Base-by-base conservation (phyloP, 1,139 yeast genomes). In the Debaryomyces sp. region DNA sequence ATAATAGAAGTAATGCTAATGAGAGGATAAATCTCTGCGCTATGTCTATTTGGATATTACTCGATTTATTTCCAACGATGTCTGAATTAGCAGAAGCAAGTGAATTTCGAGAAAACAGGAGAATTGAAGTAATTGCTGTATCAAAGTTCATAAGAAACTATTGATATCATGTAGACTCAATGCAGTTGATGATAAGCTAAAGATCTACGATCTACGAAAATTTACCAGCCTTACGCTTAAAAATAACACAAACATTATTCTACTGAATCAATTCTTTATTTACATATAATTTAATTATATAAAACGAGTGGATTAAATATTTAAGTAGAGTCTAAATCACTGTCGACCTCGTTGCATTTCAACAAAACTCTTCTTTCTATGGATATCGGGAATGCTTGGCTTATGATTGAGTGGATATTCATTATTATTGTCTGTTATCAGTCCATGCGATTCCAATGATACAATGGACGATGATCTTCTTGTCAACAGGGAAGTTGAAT, bases 291-390 rank as follows among this genome's bases (percentile, higher is more conserved):
- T 39, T 34, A 17, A 18, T 27, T 6, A 27, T 12, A n/a, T 22
- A 13, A 37, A 13, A 37, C 9, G 15, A 13, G n/a, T 13, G 30
- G 23, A 23, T 8, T 37, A 22, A 37, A 37, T 5, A 37, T 24
- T 5, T 18, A 37, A 17, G 8, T 4, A 5, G 15, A 6, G 10
- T 27, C 10, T 13, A 17, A 6, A 9, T 27, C 10, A 39, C 15
- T 26, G 15, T 2, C 24, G 27, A 27, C 29, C 27, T 27, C 51
- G 30, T 32, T 47, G 43, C 17, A 23, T 43, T 8, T 49, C 39
- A 23, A 37, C 40, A 26, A 44, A 42, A 27, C 52, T 49, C 21
- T 47, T 49, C 40, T 49, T 49, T 34, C 52, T 47, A 38, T 49
- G 50, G 17, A 47, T 27, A 10, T 47, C 50, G 7, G 48, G 34